phyloP scores from a whole-genome alignment of 176 grass and related monocot genomes.

The Saccharum officinarum region DNA sequence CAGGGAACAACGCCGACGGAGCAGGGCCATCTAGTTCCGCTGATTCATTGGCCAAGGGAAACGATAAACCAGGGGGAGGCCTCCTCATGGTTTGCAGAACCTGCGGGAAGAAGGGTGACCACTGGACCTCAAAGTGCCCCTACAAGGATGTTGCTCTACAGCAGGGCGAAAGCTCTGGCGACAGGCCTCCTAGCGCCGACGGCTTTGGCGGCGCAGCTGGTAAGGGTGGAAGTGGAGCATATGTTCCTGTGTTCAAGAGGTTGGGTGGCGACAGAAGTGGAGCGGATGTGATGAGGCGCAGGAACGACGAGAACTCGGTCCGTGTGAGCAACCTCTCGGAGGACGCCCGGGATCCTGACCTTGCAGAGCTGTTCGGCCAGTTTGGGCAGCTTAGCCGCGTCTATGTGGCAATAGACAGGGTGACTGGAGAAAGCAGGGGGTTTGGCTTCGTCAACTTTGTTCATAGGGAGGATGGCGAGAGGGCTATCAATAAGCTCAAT shows the following conservation, averaged over 20 bases:
- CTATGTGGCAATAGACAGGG: constrained; percentile 70
- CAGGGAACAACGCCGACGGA: constrained; percentile 77
- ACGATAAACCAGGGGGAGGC: constrained; percentile 37
- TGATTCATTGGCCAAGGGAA: constrained; percentile 51
- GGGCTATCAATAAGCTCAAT: constrained; percentile 80
- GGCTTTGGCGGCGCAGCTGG: not conserved
- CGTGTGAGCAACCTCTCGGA: constrained; percentile 82
- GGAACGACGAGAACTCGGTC: constrained; percentile 80
- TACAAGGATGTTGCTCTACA: constrained; percentile 86
- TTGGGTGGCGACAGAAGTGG: constrained; percentile 42
- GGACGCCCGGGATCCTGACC: constrained; percentile 62
- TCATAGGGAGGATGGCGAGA: constrained; percentile 72
- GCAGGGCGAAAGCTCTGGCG: constrained; percentile 38
- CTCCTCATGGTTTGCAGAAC: constrained; percentile 91
- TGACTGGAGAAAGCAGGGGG: constrained; percentile 64
- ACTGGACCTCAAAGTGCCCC: constrained; percentile 97
- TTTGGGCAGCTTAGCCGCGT: constrained; percentile 77
- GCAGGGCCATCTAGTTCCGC: constrained; percentile 34
- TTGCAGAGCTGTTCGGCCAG: constrained; percentile 62
- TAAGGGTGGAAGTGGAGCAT: constrained; percentile 43
- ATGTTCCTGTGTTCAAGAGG: constrained; percentile 78
- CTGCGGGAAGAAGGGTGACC: constrained; percentile 90
- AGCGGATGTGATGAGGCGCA: constrained; percentile 61
- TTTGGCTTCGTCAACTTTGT: constrained; percentile 85
- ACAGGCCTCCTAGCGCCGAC: constrained; percentile 55